Conservation (phyloP, 2,329 filamentous ascomycete species). For the Diaporthe destruens region DNA sequence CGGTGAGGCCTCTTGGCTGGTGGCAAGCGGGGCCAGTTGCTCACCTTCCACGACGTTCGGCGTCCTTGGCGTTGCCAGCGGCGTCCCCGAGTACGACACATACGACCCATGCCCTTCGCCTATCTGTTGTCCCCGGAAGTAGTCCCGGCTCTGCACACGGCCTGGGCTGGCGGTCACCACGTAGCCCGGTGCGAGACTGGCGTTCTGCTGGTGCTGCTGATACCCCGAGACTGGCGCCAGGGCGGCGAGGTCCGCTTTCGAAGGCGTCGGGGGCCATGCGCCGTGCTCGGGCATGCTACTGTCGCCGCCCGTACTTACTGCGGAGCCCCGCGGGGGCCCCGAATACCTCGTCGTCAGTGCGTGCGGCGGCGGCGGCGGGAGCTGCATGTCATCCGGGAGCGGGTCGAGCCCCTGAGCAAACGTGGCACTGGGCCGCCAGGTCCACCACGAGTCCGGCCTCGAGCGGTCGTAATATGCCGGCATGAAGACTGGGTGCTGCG, state of each 20-base stretch:
- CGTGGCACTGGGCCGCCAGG: conserved; percentile 16
- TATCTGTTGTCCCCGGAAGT: background rate
- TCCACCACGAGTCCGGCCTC: background rate
- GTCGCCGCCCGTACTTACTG: conserved; percentile 8
- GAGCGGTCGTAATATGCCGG: background rate
- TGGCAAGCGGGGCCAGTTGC: conserved; percentile 30
- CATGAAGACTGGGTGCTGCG: conserved; percentile 17
- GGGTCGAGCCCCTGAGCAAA: conserved; percentile 17
- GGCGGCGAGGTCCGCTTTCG: background rate
- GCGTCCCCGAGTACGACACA: conserved; percentile 19
- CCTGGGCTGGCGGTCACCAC: background rate
- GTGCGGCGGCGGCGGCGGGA: conserved; percentile 5
- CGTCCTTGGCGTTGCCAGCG: conserved; percentile 29
- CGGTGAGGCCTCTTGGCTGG: conserved; percentile 31
- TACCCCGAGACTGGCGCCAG: background rate
- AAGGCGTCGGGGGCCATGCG: background rate
- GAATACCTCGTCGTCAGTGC: conserved; percentile 10
- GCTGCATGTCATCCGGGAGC: conserved; percentile 5
- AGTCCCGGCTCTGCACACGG: background rate
- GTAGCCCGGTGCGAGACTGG: background rate
- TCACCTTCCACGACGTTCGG: conserved; percentile 26
- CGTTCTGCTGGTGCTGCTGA: background rate
- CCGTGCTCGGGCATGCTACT: conserved; percentile 16
- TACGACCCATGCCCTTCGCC: background rate
- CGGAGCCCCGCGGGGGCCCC: background rate